Base-by-base conservation (phyloP, 2,329 filamentous ascomycete species). In the Cryphonectria nitschkei region DNA sequence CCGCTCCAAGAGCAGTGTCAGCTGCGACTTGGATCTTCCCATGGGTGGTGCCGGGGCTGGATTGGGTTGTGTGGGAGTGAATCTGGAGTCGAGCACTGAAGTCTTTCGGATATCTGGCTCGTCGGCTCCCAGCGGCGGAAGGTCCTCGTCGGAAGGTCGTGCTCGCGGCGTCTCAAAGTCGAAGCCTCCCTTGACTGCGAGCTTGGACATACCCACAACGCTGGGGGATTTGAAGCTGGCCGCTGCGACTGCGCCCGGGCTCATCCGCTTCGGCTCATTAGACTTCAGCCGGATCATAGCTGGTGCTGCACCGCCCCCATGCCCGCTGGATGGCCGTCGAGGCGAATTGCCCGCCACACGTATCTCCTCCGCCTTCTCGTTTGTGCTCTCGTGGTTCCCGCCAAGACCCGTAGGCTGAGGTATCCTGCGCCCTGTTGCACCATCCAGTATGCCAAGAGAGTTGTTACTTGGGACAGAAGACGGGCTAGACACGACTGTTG, bases 21-120 rank as follows among this genome's bases (percentile, higher is more conserved):
- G 80, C 76, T 90, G 87, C 74, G 88, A 90, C 77, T 85, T 88
- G n/a, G 87, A 86, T 70, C 87, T 82, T n/a, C 82, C 87, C 65
- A 90, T 79, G 4, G 85, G 86, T 9, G 87, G 81, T 19, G 79
- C 79, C 37, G 84, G 79, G 19, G 81, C 79, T 14, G 81, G 78
- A 60, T 81, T 85, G 5, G 85, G 86, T 68, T 82, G 83, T 0
- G 86, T 88, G 34, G 86, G 86, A 5, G 81, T 82, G 69, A 87
- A 83, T 32, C 80, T 74, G 11, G 76, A 71, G 39, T 81, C 76
- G n/a, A 79, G 76, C 22, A 78, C 76, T 11, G 81, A 80, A 37
- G 81, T 80, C 56, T 74, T 73, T 11, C 75, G 76, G 16, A 77
- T 70, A 62, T 77, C 75, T 3, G 68, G 73, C 6, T 75, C 69